Base-by-base conservation (phyloP, 257 asterid genomes). In the Anisodus tanguticus region DNA sequence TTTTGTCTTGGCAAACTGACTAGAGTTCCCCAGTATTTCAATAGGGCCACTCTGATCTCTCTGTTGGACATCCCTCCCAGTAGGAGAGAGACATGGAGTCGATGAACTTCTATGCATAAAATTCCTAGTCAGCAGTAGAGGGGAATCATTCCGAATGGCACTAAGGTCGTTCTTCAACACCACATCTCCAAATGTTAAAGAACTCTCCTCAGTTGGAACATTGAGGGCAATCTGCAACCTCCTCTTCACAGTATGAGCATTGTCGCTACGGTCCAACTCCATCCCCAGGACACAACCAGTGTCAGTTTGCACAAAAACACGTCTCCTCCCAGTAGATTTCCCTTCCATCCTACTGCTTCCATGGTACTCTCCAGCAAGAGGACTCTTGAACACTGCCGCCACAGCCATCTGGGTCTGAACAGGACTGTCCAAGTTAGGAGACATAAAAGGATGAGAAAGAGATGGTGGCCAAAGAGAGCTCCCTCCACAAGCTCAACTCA, bases 371-470 rank as follows among this genome's bases (percentile, higher is more conserved):
- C 93, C 93, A 71, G 92, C 90, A 49, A 93, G 89, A 2, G 97
- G 97, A 58, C 88, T 93, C 89, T 89, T 93, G 81, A 93, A 93
- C 83, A 92, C 93, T 82, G 97, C 94, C 35, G 35, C 35, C 80
- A 97, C 95, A 83, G 99, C 98, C 99, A 97, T 97, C 87, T 93
- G 97, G 57, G 98, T 97, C 88, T 92, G 96, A 85, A 95, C 95
- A 84, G 98, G 97, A 88, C 98, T 93, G 83, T 93, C 95, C 83
- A 90, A 86, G 85, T 94, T 93, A 83, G 88, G 95, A 87, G 98
- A 93, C 98, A 95, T 97, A 87, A 86, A 91, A 85, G 68, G 88
- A 81, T 80, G 92, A 89, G 62, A 87, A 91, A 85, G 87, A 91
- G 97, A 92, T 84, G 94, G 91, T 90, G 82, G 83, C 66, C 79